Evolutionary conservation across 2,329 filamentous ascomycete genomes (phyloP), one percentile per base, ranked within the genome.

Genomic region (Plenodomus tracheiphilus): DNA sequence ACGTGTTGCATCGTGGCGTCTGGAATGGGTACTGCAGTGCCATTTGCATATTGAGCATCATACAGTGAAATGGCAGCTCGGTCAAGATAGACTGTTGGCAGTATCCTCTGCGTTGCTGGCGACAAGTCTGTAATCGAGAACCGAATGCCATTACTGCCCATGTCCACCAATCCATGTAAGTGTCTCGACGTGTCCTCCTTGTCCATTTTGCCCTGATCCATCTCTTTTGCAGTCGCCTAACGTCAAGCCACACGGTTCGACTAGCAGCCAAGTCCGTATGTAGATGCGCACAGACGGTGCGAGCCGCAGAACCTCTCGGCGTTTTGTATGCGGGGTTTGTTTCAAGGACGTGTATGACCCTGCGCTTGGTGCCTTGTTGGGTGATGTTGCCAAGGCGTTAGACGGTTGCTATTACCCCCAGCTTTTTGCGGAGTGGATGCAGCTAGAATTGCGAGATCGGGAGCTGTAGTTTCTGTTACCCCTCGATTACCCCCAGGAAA

Each of bases 61-160:
- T 94, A 96, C 10, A 97, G 81, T 2, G 91, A 96, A 49, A 97
- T 94, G 18, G 81, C 82, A 9, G 85, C 87, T 5, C 92, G 86
- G 61, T 91, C 85, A 61, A 88, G 84, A 73, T 90, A 95, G 47
- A 96, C 64, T 20, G 88, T 92, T 16, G 81, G 85, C 36, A 96
- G 80, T 19, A 91, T 83, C 19, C 91, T 87, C 19, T 88, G 80
- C 34, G 78, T 83, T 3, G 85, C 83, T 18, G 87, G 85, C 3
- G 85, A 81, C n/a, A 95, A 80, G 58, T 91, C 85, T 8, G 91
- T 89, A 64, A 96, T 90, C 38, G 90, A 93, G 78, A 96, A 96
- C 46, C 92, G 89, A 63, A 96, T 93, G 62, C 91, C 92, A 77
- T 96, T 97, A 77, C 91, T 71, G 46, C 68, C 68, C 68, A 71